Base-by-base conservation (phyloP, 495 filamentous ascomycete species). In the Penicillium roqueforti region DNA sequence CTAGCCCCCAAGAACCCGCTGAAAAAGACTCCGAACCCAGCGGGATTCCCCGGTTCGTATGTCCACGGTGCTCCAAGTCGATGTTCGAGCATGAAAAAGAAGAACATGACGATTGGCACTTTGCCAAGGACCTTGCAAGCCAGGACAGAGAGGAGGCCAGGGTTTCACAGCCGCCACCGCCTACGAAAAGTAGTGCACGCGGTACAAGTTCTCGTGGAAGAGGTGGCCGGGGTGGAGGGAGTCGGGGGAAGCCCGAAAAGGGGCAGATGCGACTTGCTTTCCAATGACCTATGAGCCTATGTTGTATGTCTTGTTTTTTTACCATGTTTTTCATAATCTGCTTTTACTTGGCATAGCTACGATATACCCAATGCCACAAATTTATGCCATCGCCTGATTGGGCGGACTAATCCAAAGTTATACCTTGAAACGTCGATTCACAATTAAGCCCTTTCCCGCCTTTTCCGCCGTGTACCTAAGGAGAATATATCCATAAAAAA, bases 91-190 rank as follows among this genome's bases (percentile, higher is more conserved):
- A 73, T 57, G 79, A 83, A 31, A 75, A 84, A 62, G 79, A 83
- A 47, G 91, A 88, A 72, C 93, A 98, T 64, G 78, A 88, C 37
- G 93, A 98, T 67, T 98, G 91, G 88, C 93, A 98, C 74, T 89
- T 96, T 69, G 93, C 93, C 37, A 91, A 88, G 74, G 84, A 89
- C 59, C 78, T 97, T 25, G 86, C 87, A 58, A 79, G 82, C 6
- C 78, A 91, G 56, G 79, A 83, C 42, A 72, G 67, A 28, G 64
- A 71, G 53, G 62, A 66, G 40, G 61, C 65, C 4, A 62, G 56
- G 19, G 57, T 39, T 34, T 63, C 56, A 16, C 70, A 61, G n/a
- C 54, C 60, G 32, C 51, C 54, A 40, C 50, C 50, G 16, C 60
- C 55, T 19, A 34, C 63, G 26, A 36, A 63, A 34, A 60, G 49